Conservation (phyloP, 257 asterid genomes). For the Solanum corneliomulleri region DNA sequence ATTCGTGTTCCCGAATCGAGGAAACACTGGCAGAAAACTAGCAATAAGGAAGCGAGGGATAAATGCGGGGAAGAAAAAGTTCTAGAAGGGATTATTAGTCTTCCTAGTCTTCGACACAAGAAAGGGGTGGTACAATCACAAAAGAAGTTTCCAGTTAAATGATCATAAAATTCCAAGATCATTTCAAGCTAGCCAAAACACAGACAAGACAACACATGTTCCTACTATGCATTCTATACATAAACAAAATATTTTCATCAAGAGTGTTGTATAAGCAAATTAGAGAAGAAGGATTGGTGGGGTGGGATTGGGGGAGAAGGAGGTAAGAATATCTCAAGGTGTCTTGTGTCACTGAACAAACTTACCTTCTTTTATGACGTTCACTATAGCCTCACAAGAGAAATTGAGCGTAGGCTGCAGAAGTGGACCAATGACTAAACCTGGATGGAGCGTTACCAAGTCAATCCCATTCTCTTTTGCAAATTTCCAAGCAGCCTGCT, state of each 20-base stretch:
- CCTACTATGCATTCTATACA: neutral
- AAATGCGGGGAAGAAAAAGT: too few species aligned
- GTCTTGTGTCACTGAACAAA: neutral
- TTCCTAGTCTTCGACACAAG: too few species aligned
- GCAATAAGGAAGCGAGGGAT: too few species aligned
- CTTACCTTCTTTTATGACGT: slow-evolving; percentile 28
- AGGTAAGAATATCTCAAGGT: neutral
- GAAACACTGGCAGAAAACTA: neutral
- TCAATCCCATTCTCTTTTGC: slow-evolving; percentile 37
- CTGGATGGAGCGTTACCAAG: slow-evolving; percentile 45
- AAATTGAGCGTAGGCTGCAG: slow-evolving; percentile 47
- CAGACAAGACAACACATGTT: neutral
- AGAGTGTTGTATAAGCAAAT: neutral
- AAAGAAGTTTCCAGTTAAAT: neutral
- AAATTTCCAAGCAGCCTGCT: slow-evolving; percentile 48
- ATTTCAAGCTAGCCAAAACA: slow-evolving; percentile 35
- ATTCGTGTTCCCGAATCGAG: neutral
- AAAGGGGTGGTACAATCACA: neutral
- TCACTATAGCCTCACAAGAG: slow-evolving; percentile 14
- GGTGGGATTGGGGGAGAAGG: neutral
- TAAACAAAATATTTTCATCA: neutral
- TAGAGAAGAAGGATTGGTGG: neutral
- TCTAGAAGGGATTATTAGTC: too few species aligned
- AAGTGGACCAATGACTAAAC: slow-evolving; percentile 44
- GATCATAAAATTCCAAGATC: neutral